Conservation (phyloP, 106 monocot genomes). For the Platanthera zijinensis region DNA sequence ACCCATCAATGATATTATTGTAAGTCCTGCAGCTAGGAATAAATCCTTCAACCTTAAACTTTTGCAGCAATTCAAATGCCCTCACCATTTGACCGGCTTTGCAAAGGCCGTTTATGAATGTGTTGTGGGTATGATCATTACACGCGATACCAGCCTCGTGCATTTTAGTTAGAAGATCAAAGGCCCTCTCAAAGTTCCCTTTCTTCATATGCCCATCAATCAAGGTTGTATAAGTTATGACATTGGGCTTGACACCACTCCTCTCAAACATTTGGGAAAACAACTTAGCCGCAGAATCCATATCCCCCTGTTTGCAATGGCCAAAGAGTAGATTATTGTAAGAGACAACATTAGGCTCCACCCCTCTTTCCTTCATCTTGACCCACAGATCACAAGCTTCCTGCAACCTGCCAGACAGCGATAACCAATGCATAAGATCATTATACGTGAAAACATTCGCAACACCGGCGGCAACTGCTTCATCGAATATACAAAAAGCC, state of each 20-base stretch:
- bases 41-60: conserved; percentile 54
- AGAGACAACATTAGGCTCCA: conserved; percentile 39
- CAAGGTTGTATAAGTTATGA: conserved; percentile 42
- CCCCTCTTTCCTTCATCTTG: conserved; percentile 45
- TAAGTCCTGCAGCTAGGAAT: conserved; percentile 45
- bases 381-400: conserved; percentile 51
- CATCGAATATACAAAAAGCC: conserved; percentile 40
- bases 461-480: conserved; percentile 25
- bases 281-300: conserved; percentile 35
- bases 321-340: conserved; percentile 54
- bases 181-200: conserved; percentile 31
- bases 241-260: conserved; percentile 30
- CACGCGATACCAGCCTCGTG: conserved; percentile 22
- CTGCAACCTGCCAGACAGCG: conserved; percentile 21
- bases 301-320: conserved; percentile 33
- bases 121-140: conserved; percentile 51
- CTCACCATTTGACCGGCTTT: conserved; percentile 35
- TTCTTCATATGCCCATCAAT: conserved; percentile 48
- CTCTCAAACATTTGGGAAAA: conserved; percentile 40
- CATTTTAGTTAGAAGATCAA: conserved; percentile 38
- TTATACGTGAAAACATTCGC: conserved; percentile 52
- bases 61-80: conserved; percentile 25
- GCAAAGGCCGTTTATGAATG: conserved; percentile 48
- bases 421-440: conserved; percentile 54
- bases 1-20: conserved; percentile 63